These are phyloP conservation scores for Baffinella frigidus DNA, from an alignment of 208 protist species.

Conservation along the genomic window DNA sequence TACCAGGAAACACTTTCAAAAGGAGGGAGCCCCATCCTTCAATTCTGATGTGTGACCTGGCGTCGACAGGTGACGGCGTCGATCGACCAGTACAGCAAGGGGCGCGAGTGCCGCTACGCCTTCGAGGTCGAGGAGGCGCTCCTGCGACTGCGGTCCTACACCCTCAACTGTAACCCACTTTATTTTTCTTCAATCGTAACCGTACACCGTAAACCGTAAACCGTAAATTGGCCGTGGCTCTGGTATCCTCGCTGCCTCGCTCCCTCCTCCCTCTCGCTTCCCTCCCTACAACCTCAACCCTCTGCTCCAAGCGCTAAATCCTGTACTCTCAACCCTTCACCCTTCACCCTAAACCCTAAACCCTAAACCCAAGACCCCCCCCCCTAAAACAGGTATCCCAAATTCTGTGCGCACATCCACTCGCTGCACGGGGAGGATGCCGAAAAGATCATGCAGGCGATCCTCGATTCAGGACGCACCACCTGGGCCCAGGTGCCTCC, in stretches of 20 bases:
- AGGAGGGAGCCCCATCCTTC: too few relatives aligned
- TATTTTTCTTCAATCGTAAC: too few relatives aligned
- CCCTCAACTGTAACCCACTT: too few relatives aligned
- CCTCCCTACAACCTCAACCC: background rate
- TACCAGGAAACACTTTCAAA: too few relatives aligned
- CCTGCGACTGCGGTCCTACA: background rate
- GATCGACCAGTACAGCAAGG: background rate
- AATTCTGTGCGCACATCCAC: constrained; percentile 7
- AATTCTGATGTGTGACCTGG: too few relatives aligned
- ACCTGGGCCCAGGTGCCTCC: constrained; percentile 32
- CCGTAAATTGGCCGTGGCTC: too few relatives aligned
- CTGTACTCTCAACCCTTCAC: background rate
- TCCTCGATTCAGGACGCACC: constrained; percentile 14
- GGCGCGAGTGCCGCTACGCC: background rate
- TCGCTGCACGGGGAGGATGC: background rate
- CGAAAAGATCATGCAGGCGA: background rate
- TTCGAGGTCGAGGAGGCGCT: background rate
- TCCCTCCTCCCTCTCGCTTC: background rate
- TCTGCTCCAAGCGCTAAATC: background rate
- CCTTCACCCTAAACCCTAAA: background rate
- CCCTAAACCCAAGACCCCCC: background rate
- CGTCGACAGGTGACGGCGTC: background rate
- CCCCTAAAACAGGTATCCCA: background rate
- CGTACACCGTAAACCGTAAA: too few relatives aligned
- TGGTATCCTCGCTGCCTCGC: too few relatives aligned